These are phyloP conservation scores for Citrus medica DNA, from an alignment of 345 rosid genomes.

Conservation along the genomic window DNA sequence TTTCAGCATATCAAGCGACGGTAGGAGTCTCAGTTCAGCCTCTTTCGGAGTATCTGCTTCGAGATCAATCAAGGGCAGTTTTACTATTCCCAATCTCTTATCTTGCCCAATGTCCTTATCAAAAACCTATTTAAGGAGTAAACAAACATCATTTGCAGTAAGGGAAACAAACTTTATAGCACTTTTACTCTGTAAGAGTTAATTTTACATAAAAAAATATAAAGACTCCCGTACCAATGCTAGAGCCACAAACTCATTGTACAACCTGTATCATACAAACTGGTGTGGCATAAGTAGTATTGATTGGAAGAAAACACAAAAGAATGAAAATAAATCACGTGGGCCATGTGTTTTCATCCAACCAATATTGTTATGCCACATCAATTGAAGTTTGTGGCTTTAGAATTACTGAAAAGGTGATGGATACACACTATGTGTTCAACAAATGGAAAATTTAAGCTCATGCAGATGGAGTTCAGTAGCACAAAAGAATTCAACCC, in stretches of 20 bases:
- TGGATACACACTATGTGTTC: no score
- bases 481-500: neutral
- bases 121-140: slow-evolving; percentile 55
- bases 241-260: no score
- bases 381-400: no score
- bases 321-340: neutral
- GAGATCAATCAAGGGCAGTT: slow-evolving; percentile 59
- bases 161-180: neutral
- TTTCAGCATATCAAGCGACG: slow-evolving; percentile 91
- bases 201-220: neutral
- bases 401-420: no score
- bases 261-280: no score
- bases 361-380: no score
- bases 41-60: slow-evolving; percentile 51
- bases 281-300: no score
- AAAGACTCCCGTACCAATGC: neutral
- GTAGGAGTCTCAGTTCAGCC: slow-evolving; percentile 59
- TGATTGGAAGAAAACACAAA: no score
- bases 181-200: neutral
- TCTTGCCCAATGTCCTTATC: slow-evolving; percentile 97
- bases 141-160: neutral
- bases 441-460: neutral
- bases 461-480: neutral
- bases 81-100: slow-evolving; percentile 77
- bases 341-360: no score